Evolutionary conservation across 106 monocot species (phyloP), one percentile per base, ranked within the genome.

Genomic region (Apostasia ramifera): DNA sequence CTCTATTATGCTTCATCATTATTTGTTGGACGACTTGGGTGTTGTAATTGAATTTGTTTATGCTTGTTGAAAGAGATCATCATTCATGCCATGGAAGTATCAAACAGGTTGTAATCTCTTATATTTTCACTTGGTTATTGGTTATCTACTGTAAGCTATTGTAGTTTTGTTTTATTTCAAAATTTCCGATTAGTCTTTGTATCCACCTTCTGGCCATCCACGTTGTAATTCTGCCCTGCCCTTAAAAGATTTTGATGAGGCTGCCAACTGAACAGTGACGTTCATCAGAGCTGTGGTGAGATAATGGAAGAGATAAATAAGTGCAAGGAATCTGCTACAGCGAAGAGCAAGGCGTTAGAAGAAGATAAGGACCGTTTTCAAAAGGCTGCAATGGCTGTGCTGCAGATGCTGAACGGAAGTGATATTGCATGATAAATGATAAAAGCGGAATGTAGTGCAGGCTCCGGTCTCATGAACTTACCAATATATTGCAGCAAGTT

Each of bases 251-350:
- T 53, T n/a, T 58, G 40, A 42, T 14, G 39, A 47, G 7, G 57
- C 40, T 11, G 26, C 3, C 2, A 57, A 43, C 13, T 38, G 7
- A 71, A 76, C 77, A 88, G 88, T 69, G 88, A 88, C 10, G 82
- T 88, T 59, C 76, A 70, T 48, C 77, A 77, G 69, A 82, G 77
- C 47, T 55, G 73, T 53, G 44, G 12, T 38, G 88, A 82, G 57
- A 85, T 88, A 70, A 52, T 44, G 51, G 79, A 78, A 71, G 84
- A 88, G 63, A 76, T 88, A 55, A 79, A 88, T 67, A 81, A 79
- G 50, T 84, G 74, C 79, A 88, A 81, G 77, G 84, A 81, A 53
- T 74, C 64, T 46, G 82, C 56, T 45, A 63, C 39, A 12, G 77
- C 46, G 5, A 85, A 70, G 52, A 71, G 54, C 46, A 79, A 66